Conservation (phyloP, 257 asterid species). For the Salvia hispanica region DNA sequence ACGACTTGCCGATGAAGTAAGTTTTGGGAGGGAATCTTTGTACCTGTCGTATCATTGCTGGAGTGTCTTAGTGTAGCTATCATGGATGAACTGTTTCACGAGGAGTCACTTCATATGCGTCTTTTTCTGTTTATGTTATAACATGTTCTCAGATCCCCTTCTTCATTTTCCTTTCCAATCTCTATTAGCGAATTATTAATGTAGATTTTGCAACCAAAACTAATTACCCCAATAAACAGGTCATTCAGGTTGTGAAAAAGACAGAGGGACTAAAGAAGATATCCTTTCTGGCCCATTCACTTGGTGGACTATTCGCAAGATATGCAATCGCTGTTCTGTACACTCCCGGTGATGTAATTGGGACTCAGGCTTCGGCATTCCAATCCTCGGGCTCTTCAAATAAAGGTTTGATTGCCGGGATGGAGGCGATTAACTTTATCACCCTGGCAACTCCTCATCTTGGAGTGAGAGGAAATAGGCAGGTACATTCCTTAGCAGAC, state of each 20-base stretch:
- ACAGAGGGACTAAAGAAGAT: slow-evolving; percentile 67
- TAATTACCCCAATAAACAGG: slow-evolving; percentile 47
- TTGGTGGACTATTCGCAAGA: slow-evolving; percentile 93
- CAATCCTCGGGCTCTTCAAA: slow-evolving; percentile 42
- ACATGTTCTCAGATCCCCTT: slow-evolving; percentile 4
- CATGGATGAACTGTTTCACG: background rate
- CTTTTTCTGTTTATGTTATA: background rate
- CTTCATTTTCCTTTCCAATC: background rate
- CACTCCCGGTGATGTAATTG: slow-evolving; percentile 39
- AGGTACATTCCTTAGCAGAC: slow-evolving; percentile 44
- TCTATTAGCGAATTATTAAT: background rate
- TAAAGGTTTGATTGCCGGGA: slow-evolving; percentile 75
- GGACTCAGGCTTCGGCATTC: slow-evolving; percentile 35
- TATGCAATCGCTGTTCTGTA: slow-evolving; percentile 72
- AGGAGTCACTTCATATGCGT: slow-evolving; percentile 13
- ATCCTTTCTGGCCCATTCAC: slow-evolving; percentile 95
- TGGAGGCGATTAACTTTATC: slow-evolving; percentile 87
- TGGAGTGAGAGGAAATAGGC: slow-evolving; percentile 92
- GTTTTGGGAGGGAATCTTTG: slow-evolving; percentile 36
- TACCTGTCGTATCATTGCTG: slow-evolving; percentile 20
- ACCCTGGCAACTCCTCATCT: slow-evolving; percentile 98
- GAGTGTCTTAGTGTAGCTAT: slow-evolving; percentile 18
- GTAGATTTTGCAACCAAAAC: background rate
- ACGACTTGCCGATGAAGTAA: slow-evolving; percentile 92
- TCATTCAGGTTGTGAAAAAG: slow-evolving; percentile 64